phyloP scores from a whole-genome alignment of 2,329 filamentous ascomycete genomes.

The Colletotrichum karsti region DNA sequence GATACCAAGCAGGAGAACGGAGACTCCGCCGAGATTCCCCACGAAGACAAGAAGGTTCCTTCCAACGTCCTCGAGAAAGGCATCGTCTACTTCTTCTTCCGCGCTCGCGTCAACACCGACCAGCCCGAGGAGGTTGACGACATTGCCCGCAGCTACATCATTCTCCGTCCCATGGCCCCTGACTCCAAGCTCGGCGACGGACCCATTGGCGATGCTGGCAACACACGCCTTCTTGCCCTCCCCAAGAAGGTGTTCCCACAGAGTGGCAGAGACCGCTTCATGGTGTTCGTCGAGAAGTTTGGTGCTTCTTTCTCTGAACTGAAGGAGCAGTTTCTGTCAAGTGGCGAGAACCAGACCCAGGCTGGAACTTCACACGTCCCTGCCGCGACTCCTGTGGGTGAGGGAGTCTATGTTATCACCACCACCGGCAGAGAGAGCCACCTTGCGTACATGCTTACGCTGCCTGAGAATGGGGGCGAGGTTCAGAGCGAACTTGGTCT shows the following conservation, averaged over 20 bases:
- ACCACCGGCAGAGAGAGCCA: conserved; percentile 77
- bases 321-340: conserved; percentile 75
- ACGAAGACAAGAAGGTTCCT: conserved; percentile 22
- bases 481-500: conserved; percentile 82
- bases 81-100: conserved; percentile 90
- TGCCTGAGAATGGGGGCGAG: conserved; percentile 74
- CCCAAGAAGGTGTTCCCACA: conserved; percentile 86
- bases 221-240: conserved; percentile 77
- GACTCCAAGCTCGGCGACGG: conserved; percentile 72
- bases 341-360: conserved; percentile 77
- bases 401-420: conserved; percentile 86
- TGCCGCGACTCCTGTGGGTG: conserved; percentile 78
- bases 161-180: conserved; percentile 76
- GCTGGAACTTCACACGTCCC: conserved; percentile 77
- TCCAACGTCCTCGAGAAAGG: conserved; percentile 82
- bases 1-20: background rate
- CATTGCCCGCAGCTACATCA: conserved; percentile 80
- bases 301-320: conserved; percentile 72
- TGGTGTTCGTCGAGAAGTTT: conserved; percentile 84
- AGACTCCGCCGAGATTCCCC: conserved; percentile 21
- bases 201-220: conserved; percentile 58
- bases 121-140: conserved; percentile 75
- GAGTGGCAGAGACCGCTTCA: conserved; percentile 74
- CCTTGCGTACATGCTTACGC: conserved; percentile 80
- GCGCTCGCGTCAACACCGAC: conserved; percentile 77